phyloP scores from a whole-genome alignment of 495 filamentous ascomycete species.

The Evansstolkia leycettana region DNA sequence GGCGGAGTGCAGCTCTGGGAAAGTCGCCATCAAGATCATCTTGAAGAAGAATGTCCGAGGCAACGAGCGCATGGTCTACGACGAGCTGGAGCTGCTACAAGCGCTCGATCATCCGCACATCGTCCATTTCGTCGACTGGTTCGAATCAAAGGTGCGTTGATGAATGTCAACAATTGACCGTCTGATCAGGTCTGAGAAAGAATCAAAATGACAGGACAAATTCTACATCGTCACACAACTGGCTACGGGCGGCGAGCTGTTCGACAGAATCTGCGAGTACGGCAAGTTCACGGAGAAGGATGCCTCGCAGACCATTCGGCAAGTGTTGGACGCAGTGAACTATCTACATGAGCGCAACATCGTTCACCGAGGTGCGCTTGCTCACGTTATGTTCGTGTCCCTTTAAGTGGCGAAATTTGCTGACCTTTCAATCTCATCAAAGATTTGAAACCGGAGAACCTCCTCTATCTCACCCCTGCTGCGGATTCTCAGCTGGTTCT shows the following conservation, averaged over 20 bases:
- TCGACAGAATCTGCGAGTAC: slow-evolving; percentile 96
- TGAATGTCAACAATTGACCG: background rate
- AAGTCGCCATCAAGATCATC: slow-evolving; percentile 98
- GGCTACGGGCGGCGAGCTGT: slow-evolving; percentile 91
- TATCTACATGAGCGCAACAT: slow-evolving; percentile 93
- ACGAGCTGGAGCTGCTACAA: slow-evolving; percentile 89
- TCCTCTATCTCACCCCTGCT: slow-evolving; percentile 77
- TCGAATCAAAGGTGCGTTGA: slow-evolving; percentile 67
- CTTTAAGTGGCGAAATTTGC: no score
- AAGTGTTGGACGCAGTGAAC: slow-evolving; percentile 88
- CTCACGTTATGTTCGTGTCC: background rate
- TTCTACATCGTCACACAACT: slow-evolving; percentile 99
- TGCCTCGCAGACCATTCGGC: slow-evolving; percentile 88
- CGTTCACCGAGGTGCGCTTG: slow-evolving; percentile 73
- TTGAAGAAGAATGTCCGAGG: slow-evolving; percentile 98
- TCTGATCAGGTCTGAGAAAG: background rate
- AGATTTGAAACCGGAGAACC: slow-evolving; percentile 98
- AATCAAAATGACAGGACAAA: slow-evolving; percentile 63
- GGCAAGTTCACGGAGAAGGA: slow-evolving; percentile 99
- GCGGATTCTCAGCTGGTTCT: slow-evolving; percentile 76
- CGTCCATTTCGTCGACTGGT: slow-evolving; percentile 97
- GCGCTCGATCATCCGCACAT: slow-evolving; percentile 87
- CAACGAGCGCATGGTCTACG: slow-evolving; percentile 97
- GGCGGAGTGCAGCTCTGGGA: slow-evolving; percentile 65
- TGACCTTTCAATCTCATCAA: no score